phyloP scores from a whole-genome alignment of 768 basidiomycete species.

The Fomitopsis pulvina region DNA sequence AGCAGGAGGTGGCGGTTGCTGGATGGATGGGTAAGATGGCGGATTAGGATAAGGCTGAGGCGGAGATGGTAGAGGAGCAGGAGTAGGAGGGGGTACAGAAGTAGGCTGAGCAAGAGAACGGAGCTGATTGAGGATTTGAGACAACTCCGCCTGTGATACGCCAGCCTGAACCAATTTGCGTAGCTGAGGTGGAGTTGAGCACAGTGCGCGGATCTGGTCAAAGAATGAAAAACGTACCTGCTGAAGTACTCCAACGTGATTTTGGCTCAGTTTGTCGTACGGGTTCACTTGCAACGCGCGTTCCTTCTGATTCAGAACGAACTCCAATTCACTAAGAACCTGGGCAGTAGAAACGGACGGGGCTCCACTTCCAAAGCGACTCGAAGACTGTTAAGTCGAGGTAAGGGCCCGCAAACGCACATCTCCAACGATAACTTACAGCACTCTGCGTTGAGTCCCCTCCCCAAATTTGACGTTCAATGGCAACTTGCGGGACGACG shows the following conservation, averaged over 20 bases:
- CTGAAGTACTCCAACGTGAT: conserved; percentile 71
- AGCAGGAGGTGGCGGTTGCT: conserved; percentile 24
- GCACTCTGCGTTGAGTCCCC: conserved; percentile 36
- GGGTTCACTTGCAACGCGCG: conserved; percentile 65
- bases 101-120: conserved; percentile 50
- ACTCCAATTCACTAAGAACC: conserved; percentile 79
- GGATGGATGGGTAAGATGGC: conserved; percentile 20
- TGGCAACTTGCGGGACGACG: conserved; percentile 65
- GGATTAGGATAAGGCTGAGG: conserved; percentile 12
- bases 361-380: conserved; percentile 21
- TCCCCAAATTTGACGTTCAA: conserved; percentile 84
- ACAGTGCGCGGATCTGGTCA: neutral
- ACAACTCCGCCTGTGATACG: conserved; percentile 73
- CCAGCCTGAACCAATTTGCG: conserved; percentile 71
- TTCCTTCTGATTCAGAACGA: conserved; percentile 76
- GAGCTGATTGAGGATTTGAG: conserved; percentile 67
- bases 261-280: conserved; percentile 59
- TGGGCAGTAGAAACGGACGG: conserved; percentile 63
- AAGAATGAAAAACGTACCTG: conserved; percentile 48
- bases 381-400: conserved; percentile 4
- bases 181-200: conserved; percentile 34
- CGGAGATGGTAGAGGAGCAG: conserved; percentile 10
- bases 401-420: neutral
- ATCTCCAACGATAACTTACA: conserved; percentile 27
- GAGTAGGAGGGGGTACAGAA: conserved; percentile 21